Evolutionary conservation across 345 rosid species (phyloP).

Genomic region (Hibiscus mutabilis): DNA sequence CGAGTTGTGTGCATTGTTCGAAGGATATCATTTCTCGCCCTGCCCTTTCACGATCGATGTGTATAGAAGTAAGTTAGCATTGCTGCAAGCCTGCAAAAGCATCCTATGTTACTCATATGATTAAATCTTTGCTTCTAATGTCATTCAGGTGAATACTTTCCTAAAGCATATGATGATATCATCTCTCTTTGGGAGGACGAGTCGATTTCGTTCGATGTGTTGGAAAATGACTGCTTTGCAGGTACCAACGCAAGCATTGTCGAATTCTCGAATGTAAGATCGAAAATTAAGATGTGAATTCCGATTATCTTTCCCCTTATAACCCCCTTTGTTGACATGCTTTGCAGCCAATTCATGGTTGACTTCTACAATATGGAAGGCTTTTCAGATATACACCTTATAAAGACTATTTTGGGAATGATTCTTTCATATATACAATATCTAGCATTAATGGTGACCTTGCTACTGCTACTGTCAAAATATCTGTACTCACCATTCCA

Average conservation of each 20-base stretch:
- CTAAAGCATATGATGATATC: constrained; percentile 62
- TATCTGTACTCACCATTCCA: constrained; percentile 60
- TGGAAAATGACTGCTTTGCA: constrained; percentile 72
- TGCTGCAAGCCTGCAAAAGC: neutral
- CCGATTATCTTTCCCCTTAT: neutral
- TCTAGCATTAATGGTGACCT: constrained; percentile 59
- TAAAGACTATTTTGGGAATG: constrained; percentile 63
- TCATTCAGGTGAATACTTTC: constrained; percentile 70
- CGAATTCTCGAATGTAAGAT: constrained; percentile 59
- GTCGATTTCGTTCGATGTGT: constrained; percentile 59
- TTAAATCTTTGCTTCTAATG: constrained; percentile 22
- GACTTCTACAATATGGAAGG: constrained; percentile 57
- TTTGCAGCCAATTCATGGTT: constrained; percentile 71
- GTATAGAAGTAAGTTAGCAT: constrained; percentile 51
- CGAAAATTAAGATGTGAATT: neutral
- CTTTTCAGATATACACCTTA: constrained; percentile 78
- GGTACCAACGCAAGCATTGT: constrained; percentile 52
- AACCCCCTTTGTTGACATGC: neutral
- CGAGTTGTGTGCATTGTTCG: constrained; percentile 49
- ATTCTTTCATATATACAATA: constrained; percentile 58
- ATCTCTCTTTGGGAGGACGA: constrained; percentile 79
- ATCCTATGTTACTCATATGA: constrained; percentile 31
- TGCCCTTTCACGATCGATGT: constrained; percentile 57
- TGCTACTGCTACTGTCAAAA: constrained; percentile 52
- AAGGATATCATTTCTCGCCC: constrained; percentile 35